phyloP scores from a whole-genome alignment of 805 yeast species.

The Cyberlindnera euphorbiae region DNA sequence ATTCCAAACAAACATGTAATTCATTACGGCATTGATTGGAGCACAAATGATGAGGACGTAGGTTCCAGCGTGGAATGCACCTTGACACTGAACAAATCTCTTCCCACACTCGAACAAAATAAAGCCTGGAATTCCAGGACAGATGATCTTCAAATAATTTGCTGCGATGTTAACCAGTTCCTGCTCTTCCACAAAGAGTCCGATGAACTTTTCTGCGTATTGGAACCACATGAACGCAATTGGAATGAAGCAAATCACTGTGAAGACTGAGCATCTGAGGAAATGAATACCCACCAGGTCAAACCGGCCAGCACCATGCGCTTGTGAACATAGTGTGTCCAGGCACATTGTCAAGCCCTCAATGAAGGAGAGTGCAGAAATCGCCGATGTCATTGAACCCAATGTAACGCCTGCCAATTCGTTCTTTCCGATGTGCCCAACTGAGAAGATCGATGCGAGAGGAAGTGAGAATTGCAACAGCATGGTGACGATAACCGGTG shows the following conservation, averaged over 20 bases:
- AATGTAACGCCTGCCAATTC: constrained; percentile 80
- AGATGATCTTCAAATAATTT: constrained; percentile 44
- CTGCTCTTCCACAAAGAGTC: constrained; percentile 20
- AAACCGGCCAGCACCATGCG: constrained; percentile 75
- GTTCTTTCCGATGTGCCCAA: constrained; percentile 75
- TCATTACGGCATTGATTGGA: constrained; percentile 63
- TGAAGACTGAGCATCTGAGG: constrained; percentile 54
- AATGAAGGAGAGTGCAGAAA: constrained; percentile 66
- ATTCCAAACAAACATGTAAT: constrained; percentile 74
- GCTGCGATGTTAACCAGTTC: constrained; percentile 41
- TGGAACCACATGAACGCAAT: constrained; percentile 22
- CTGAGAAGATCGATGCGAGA: constrained; percentile 34
- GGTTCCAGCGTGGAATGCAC: constrained; percentile 80
- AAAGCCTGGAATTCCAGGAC: constrained; percentile 74
- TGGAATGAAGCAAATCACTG: constrained; percentile 24
- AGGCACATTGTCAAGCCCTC: constrained; percentile 81
- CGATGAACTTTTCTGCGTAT: constrained; percentile 13
- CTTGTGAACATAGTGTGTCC: constrained; percentile 82
- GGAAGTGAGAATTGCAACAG: constrained; percentile 25
- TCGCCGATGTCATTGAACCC: constrained; percentile 80
- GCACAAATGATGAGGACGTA: constrained; percentile 60
- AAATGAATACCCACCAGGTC: constrained; percentile 71
- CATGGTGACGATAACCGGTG: constrained; percentile 25
- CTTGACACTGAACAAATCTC: constrained; percentile 80
- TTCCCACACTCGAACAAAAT: constrained; percentile 77